These are phyloP conservation scores for Phytophthora citricola DNA, from an alignment of 352 stramenopile species.

Conservation along the genomic window DNA sequence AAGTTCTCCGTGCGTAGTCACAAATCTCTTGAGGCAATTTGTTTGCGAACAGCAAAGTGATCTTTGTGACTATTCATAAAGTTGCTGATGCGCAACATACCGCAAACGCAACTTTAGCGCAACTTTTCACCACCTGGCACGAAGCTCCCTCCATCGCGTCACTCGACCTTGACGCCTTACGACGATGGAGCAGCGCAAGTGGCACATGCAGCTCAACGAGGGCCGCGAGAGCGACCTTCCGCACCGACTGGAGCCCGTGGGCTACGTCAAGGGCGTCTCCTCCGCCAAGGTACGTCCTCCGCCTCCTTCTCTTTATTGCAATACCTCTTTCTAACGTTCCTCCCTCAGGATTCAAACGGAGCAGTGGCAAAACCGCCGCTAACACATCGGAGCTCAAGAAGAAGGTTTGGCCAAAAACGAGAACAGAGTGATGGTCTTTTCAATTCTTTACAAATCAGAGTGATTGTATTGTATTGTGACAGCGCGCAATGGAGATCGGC, in stretches of 20 bases:
- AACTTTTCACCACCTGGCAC: background rate
- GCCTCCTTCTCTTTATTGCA: background rate
- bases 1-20: too few relatives aligned
- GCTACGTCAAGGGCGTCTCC: conserved; percentile 66
- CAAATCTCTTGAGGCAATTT: too few relatives aligned
- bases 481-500: conserved; percentile 93
- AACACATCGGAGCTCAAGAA: conserved; percentile 89
- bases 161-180: conserved; percentile 5
- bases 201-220: conserved; percentile 81
- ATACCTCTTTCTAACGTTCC: background rate
- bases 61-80: background rate
- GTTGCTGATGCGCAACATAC: conserved; percentile 1
- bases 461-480: conserved; percentile 3
- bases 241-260: conserved; percentile 66
- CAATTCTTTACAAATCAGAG: background rate
- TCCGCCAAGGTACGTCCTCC: conserved; percentile 54
- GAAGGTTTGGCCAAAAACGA: conserved; percentile 54
- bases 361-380: conserved; percentile 63
- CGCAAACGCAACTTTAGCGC: background rate
- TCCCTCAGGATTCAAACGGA: conserved; percentile 51
- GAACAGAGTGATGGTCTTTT: conserved; percentile 12
- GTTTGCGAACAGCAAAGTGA: too few relatives aligned
- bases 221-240: conserved; percentile 76
- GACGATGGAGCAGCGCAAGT: conserved; percentile 73
- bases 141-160: conserved; percentile 15